phyloP scores from a whole-genome alignment of 306 rosid species.

The Vigna angularis region DNA sequence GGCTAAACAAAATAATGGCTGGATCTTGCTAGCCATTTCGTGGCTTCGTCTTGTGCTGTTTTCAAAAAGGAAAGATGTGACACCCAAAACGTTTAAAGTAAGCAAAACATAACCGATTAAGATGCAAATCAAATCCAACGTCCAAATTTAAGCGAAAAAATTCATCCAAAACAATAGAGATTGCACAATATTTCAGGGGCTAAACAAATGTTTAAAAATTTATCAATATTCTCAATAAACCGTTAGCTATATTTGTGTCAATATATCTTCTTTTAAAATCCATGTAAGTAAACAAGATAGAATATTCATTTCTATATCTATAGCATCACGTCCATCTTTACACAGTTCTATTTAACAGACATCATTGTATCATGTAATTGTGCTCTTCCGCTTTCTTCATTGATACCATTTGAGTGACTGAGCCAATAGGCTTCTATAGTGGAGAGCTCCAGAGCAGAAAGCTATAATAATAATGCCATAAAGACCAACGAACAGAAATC shows the following conservation, averaged over 20 bases:
- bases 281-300: conserved; percentile 29
- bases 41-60: background rate
- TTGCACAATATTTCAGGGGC: background rate
- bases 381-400: conserved; percentile 26
- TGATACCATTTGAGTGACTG: conserved; percentile 19
- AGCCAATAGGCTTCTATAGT: conserved; percentile 23
- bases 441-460: conserved; percentile 38
- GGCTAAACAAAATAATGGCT: background rate
- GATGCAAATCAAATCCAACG: background rate
- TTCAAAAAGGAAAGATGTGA: background rate
- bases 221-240: conserved; percentile 5
- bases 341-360: conserved; percentile 39
- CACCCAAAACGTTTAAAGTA: background rate
- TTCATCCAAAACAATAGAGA: background rate
- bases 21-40: background rate
- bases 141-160: background rate
- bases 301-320: conserved; percentile 35
- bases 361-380: conserved; percentile 22
- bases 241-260: conserved; percentile 2
- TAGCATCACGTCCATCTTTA: conserved; percentile 35
- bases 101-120: background rate
- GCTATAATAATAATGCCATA: conserved; percentile 23
- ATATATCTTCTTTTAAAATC: conserved; percentile 10
- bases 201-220: background rate
- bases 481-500: conserved; percentile 21